A percentile compares a stretch with the other conserved stretches of the same genome.
Evolutionary conservation across 2,329 filamentous ascomycete genomes (phyloP).

Genomic region (Penicillium glabrum): DNA sequence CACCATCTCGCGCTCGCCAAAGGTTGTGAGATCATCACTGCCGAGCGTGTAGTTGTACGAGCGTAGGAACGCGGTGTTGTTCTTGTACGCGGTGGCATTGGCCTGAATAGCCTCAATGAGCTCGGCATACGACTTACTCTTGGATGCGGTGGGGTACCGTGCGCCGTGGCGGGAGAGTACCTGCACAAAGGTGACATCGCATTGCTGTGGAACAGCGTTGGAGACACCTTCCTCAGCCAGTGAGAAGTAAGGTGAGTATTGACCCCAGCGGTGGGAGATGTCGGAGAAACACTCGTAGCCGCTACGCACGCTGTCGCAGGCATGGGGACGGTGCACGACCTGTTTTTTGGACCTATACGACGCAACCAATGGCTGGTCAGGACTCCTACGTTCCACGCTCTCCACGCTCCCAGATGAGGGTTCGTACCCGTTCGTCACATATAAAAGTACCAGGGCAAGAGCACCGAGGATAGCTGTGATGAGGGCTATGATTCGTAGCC

Average conservation of each 20-base stretch:
- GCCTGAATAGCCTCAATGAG: slow-evolving; percentile 68
- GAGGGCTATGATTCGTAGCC: background rate
- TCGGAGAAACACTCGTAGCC: slow-evolving; percentile 65
- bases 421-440: slow-evolving; percentile 10
- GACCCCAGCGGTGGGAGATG: slow-evolving; percentile 74
- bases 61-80: slow-evolving; percentile 67
- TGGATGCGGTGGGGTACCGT: slow-evolving; percentile 72
- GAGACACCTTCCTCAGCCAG: slow-evolving; percentile 60
- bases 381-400: background rate
- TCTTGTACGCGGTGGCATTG: slow-evolving; percentile 55
- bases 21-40: slow-evolving; percentile 65
- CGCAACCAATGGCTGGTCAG: slow-evolving; percentile 4
- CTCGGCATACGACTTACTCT: slow-evolving; percentile 62
- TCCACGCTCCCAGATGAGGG: background rate
- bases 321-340: background rate
- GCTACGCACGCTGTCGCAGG: slow-evolving; percentile 55
- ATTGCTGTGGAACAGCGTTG: slow-evolving; percentile 62
- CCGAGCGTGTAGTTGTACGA: slow-evolving; percentile 71
- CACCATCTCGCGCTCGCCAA: slow-evolving; percentile 69
- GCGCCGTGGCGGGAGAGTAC: slow-evolving; percentile 83
- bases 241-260: slow-evolving; percentile 82
- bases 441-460: slow-evolving; percentile 5
- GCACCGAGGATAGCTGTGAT: slow-evolving; percentile 6
- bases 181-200: slow-evolving; percentile 75
- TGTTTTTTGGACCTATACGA: slow-evolving; percentile 3